phyloP scores from a whole-genome alignment of 2,329 filamentous ascomycete species.

The Ceratocystis colombiana region DNA sequence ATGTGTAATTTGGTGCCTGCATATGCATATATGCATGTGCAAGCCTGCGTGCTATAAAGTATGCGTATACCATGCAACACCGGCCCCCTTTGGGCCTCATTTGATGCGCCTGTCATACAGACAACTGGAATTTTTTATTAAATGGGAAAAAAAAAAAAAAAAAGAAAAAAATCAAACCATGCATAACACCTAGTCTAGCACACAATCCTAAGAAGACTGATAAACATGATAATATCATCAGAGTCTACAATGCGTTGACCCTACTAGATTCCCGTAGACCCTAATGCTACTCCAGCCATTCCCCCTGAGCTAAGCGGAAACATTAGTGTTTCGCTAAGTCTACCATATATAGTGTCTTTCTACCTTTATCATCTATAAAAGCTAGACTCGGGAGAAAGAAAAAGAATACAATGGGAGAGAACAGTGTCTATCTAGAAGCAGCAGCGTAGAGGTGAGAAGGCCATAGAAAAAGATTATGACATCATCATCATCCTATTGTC shows the following conservation, averaged over 20 bases:
- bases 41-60: background rate
- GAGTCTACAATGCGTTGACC: background rate
- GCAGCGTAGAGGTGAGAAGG: background rate
- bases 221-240: background rate
- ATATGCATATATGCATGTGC: background rate
- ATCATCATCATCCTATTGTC: background rate
- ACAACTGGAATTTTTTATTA: background rate
- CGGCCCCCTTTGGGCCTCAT: background rate
- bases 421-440: background rate
- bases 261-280: background rate
- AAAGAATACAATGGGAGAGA: background rate
- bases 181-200: no score
- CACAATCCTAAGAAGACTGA: background rate
- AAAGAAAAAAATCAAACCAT: background rate
- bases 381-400: background rate
- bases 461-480: background rate
- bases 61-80: background rate
- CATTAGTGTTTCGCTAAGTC: slow-evolving; percentile 10
- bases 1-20: slow-evolving; percentile 1
- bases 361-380: background rate
- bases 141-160: background rate
- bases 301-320: slow-evolving; percentile 19
- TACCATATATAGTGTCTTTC: background rate
- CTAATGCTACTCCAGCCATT: background rate
- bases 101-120: background rate